These are phyloP conservation scores for Colletotrichum coccodes DNA, from an alignment of 2,329 filamentous ascomycete species.

Conservation along the genomic window DNA sequence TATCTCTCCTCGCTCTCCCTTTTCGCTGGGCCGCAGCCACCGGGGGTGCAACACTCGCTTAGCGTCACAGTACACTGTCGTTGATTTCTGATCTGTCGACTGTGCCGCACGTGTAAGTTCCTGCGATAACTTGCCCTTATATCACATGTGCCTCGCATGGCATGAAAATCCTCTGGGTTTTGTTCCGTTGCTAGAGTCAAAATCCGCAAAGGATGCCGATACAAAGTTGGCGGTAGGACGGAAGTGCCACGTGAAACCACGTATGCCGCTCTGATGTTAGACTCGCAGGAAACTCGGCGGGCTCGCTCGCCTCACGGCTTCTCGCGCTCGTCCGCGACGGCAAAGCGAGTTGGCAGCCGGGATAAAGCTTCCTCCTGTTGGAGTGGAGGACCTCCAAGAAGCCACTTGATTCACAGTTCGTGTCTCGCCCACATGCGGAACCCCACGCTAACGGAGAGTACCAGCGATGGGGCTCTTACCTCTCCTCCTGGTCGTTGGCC, in stretches of 20 bases:
- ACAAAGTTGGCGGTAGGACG: background rate
- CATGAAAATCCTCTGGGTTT: background rate
- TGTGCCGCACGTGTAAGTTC: no score
- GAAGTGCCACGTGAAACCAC: background rate
- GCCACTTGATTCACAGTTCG: slow-evolving; percentile 3
- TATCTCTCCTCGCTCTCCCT: background rate
- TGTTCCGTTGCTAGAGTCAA: background rate
- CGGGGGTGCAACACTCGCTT: no score
- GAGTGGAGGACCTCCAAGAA: background rate
- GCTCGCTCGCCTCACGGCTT: slow-evolving; percentile 8
- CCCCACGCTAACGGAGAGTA: slow-evolving; percentile 1
- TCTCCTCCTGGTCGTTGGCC: background rate
- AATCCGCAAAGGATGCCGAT: background rate
- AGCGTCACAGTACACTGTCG: no score
- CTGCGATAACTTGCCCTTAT: no score
- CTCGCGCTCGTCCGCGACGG: background rate
- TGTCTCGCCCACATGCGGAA: slow-evolving; percentile 14
- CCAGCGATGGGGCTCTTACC: background rate
- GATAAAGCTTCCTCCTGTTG: slow-evolving; percentile 8
- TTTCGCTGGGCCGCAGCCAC: background rate
- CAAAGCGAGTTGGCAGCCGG: background rate
- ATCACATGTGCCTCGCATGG: background rate
- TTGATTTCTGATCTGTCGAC: no score
- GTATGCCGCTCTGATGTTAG: background rate
- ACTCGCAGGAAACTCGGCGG: slow-evolving; percentile 11